A percentile compares a stretch with the other conserved stretches of the same genome.
phyloP scores from a whole-genome alignment of 2,329 filamentous ascomycete genomes.

The Zymoseptoria passerinii region DNA sequence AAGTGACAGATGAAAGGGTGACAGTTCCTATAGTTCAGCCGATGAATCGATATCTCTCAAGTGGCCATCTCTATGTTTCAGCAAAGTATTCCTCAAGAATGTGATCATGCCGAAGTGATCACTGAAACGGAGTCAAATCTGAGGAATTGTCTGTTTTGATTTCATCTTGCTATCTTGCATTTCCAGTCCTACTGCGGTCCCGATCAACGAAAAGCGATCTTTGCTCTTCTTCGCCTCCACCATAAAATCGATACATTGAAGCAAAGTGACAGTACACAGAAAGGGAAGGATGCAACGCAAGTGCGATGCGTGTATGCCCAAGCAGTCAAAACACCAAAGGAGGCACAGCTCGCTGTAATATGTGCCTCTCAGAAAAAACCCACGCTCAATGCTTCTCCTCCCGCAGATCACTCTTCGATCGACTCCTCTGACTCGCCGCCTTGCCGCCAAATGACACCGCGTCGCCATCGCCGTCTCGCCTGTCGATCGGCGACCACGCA shows the following conservation, averaged over 20 bases:
- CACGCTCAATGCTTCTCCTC: neutral
- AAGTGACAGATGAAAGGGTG: no score
- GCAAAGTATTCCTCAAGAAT: no score
- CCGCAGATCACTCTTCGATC: slow-evolving; percentile 17
- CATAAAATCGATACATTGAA: neutral
- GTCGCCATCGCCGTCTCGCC: slow-evolving; percentile 31
- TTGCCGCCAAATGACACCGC: neutral
- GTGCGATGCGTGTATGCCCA: neutral
- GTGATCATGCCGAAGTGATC: no score
- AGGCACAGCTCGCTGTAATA: neutral
- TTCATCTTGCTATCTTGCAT: neutral
- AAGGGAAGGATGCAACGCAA: neutral
- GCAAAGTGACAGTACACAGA: neutral
- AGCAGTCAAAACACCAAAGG: neutral
- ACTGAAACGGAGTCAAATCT: neutral
- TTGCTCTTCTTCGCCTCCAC: neutral
- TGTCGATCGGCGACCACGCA: slow-evolving; percentile 63
- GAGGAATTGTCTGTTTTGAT: neutral
- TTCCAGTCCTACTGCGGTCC: neutral
- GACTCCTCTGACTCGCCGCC: slow-evolving; percentile 16
- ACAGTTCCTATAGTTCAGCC: no score
- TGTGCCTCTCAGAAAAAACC: neutral
- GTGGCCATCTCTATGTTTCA: no score
- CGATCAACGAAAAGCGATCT: neutral
- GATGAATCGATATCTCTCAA: no score